These are phyloP conservation scores for Lathyrus aphaca DNA, from an alignment of 306 rosid species.

Conservation along the genomic window DNA sequence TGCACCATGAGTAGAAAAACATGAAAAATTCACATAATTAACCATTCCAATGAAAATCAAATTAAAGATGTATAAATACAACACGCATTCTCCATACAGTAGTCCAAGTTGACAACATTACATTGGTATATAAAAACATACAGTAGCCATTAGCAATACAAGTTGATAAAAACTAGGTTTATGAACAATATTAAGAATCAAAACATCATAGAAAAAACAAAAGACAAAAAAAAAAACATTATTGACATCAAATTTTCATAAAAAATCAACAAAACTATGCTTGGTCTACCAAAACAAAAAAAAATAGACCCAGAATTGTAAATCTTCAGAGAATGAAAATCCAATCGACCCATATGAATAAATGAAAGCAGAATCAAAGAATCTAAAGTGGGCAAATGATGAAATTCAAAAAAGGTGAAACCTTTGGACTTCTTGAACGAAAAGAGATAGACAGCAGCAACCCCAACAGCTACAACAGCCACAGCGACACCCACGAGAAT, in stretches of 20 bases:
- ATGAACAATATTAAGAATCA: not conserved
- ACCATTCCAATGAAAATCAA: slow-evolving; percentile 17
- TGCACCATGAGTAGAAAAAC: not conserved
- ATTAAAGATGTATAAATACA: slow-evolving; percentile 6
- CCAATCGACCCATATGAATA: not conserved
- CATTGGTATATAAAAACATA: not conserved
- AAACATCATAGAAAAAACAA: slow-evolving; percentile 11
- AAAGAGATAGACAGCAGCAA: slow-evolving; percentile 58
- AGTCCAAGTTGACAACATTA: not conserved
- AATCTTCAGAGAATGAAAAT: not conserved
- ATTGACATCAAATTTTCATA: slow-evolving; percentile 1
- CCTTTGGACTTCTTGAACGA: slow-evolving; percentile 73
- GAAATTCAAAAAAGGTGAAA: slow-evolving; percentile 26
- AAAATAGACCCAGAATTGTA: slow-evolving; percentile 9
- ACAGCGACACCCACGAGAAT: slow-evolving; percentile 58
- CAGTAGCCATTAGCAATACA: not conserved
- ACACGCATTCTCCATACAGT: slow-evolving; percentile 2
- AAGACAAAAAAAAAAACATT: not conserved
- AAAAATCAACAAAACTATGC: not conserved
- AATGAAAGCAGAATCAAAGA: slow-evolving; percentile 23
- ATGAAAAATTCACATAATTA: slow-evolving; percentile 7
- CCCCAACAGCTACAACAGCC: slow-evolving; percentile 63
- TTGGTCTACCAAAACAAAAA: slow-evolving; percentile 15
- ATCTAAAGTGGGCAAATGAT: not conserved
- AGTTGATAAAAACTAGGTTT: not conserved